Evolutionary conservation across 2,329 filamentous ascomycete species (phyloP), one percentile per base, ranked within the genome.

Genomic region (Stenocarpella maydis): DNA sequence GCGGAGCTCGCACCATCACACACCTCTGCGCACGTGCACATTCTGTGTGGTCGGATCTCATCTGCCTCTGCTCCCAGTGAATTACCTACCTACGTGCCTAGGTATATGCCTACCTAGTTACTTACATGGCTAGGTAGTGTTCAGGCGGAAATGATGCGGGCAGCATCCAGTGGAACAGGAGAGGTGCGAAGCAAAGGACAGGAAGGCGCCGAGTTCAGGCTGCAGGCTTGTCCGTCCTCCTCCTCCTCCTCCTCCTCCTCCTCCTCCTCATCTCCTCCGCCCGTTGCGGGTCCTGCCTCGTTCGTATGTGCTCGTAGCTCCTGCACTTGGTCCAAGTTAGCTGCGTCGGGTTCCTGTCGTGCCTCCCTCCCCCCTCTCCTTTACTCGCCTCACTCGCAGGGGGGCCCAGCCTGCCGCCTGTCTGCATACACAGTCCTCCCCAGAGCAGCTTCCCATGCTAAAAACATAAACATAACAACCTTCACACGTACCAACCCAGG

Each of bases 261-360:
- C 31, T 37, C 41, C 58, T 34, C 17, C 58, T 37, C 12, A n/a
- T n/a, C n/a, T n/a, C n/a, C n/a, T n/a, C n/a, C n/a, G n/a, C n/a
- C n/a, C n/a, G n/a, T n/a, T n/a, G n/a, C n/a, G n/a, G n/a, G 24
- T 49, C 58, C 58, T 63, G 41, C 43, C 58, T 63, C n/a, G 12
- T 15, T 19, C 12, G 41, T 12, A 49, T 41, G 52, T 67, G 43
- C 52, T 49, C 49, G 28, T 39, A 31, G 61, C 37, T 53, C 28
- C 65, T 63, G 61, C 47, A 53, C 17, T 54, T 63, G n/a, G n/a
- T n/a, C n/a, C n/a, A n/a, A n/a, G 28, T 21, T 49, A 19, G 28
- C 47, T 49, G 28, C 28, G 58, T 47, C 15, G n/a, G 17, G 41
- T 55, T 50, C 26, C 15, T 68, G 66, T 53, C 34, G 54, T 68